phyloP scores from a whole-genome alignment of 2,329 filamentous ascomycete species.

The Davidsoniella eucalypti region DNA sequence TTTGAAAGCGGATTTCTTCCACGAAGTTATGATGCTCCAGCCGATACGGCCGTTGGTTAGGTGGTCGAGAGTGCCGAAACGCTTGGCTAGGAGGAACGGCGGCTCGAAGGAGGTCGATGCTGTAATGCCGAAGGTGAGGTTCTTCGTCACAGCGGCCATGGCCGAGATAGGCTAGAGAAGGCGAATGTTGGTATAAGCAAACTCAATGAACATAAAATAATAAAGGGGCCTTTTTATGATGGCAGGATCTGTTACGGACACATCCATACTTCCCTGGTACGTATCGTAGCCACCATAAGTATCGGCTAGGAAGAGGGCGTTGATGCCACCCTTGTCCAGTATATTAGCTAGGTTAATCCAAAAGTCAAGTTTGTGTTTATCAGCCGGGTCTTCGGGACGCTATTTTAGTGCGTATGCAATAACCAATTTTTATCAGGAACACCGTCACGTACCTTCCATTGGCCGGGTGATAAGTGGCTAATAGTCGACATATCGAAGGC shows the following conservation, averaged over 20 bases:
- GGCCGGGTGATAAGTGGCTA: no score
- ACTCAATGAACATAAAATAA: neutral
- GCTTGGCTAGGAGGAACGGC: conserved; percentile 43
- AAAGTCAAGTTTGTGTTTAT: conserved; percentile 42
- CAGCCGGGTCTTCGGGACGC: conserved; percentile 45
- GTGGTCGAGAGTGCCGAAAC: conserved; percentile 46
- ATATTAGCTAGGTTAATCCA: conserved; percentile 49
- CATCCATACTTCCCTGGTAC: conserved; percentile 43
- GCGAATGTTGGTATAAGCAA: neutral
- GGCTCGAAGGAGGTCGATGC: conserved; percentile 46
- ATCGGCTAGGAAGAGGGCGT: conserved; percentile 49
- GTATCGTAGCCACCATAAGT: conserved; percentile 49
- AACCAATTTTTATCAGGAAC: no score
- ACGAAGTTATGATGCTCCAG: conserved; percentile 48
- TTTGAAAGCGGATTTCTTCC: conserved; percentile 45
- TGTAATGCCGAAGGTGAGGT: conserved; percentile 45
- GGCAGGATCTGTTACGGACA: conserved; percentile 46
- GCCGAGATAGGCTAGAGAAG: conserved; percentile 32
- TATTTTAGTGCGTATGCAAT: no score
- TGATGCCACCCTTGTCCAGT: conserved; percentile 44
- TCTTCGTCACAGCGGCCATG: conserved; percentile 48
- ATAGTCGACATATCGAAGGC: no score
- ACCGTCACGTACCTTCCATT: no score
- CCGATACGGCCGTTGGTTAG: conserved; percentile 43
- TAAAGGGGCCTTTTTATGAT: conserved; percentile 30